Percentiles rank a stretch among this genome's conserved stretches.
Conservation (phyloP, 257 asterid species). For the Perilla frutescens region DNA sequence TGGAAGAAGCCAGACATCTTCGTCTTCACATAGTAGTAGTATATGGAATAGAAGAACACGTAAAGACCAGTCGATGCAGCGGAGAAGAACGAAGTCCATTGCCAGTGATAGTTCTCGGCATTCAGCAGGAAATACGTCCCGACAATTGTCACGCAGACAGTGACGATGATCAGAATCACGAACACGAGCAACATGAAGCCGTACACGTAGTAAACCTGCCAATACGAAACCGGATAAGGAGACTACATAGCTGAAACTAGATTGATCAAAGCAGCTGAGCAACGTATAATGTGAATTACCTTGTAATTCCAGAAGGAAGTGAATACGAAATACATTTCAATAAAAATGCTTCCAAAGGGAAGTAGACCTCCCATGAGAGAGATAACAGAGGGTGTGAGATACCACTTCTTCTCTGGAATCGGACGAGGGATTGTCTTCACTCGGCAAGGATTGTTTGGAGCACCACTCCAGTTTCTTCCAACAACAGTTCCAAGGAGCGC, state of each 20-base stretch:
- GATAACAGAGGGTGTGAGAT: conserved; percentile 71
- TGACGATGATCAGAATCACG: conserved; percentile 78
- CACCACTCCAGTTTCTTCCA: conserved; percentile 85
- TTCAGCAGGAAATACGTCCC: conserved; percentile 91
- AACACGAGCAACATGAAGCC: conserved; percentile 89
- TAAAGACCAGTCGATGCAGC: conserved; percentile 87
- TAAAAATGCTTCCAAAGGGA: conserved; percentile 87
- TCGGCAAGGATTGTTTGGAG: conserved; percentile 86
- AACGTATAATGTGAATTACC: conserved; percentile 42
- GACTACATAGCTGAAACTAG: not conserved
- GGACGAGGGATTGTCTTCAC: conserved; percentile 93
- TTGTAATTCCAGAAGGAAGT: conserved; percentile 95
- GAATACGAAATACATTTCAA: conserved; percentile 90
- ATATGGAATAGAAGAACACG: conserved; percentile 71
- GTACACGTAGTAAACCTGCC: conserved; percentile 83
- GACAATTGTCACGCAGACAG: conserved; percentile 85
- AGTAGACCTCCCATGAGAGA: conserved; percentile 91
- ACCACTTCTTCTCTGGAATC: conserved; percentile 87
- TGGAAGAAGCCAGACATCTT: conserved; percentile 91
- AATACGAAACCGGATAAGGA: conserved; percentile 19
- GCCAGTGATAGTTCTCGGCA: conserved; percentile 92
- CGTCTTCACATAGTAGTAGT: conserved; percentile 75
- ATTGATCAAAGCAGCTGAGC: not conserved
- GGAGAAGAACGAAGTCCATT: conserved; percentile 84
- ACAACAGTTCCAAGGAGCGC: conserved; percentile 88